These are phyloP conservation scores for Mycena pura DNA, from an alignment of 768 basidiomycete species.

Conservation along the genomic window DNA sequence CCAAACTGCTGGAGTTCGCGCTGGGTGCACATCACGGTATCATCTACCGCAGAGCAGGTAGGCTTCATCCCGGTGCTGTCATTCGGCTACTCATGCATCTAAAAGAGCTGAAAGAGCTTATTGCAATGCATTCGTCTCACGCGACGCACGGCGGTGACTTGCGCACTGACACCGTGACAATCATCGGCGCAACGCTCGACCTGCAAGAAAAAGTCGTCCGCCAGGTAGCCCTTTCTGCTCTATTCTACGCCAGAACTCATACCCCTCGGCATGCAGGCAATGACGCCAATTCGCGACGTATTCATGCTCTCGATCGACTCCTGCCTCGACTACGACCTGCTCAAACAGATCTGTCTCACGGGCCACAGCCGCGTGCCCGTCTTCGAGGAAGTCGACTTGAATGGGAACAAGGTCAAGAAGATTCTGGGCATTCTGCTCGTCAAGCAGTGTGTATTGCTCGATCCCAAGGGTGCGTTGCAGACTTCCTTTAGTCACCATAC, in stretches of 20 bases:
- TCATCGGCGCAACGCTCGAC: constrained; percentile 89
- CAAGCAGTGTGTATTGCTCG: constrained; percentile 88
- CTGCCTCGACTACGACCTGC: constrained; percentile 78
- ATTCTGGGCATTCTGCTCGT: constrained; percentile 88
- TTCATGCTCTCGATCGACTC: constrained; percentile 92
- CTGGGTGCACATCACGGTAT: constrained; percentile 90
- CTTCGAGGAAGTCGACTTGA: constrained; percentile 75
- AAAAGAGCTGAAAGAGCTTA: constrained; percentile 84
- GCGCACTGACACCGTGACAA: constrained; percentile 85
- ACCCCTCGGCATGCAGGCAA: constrained; percentile 57
- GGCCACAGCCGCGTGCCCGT: constrained; percentile 89
- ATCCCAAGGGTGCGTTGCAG: constrained; percentile 69
- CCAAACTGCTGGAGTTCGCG: constrained; percentile 78
- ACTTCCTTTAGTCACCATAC: not conserved
- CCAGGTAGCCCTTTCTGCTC: constrained; percentile 47
- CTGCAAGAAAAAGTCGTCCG: constrained; percentile 85
- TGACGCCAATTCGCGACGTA: constrained; percentile 80
- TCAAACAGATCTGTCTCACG: constrained; percentile 77
- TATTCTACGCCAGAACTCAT: not conserved
- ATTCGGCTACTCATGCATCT: not conserved
- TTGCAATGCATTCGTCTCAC: constrained; percentile 82
- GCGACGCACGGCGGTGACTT: constrained; percentile 85
- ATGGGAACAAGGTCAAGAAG: constrained; percentile 68
- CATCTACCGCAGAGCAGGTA: constrained; percentile 80
- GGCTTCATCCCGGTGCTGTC: not conserved